These are phyloP conservation scores for Sporisorium iseilematis-ciliati DNA, from an alignment of 1,284 basidiomycete species.

Conservation along the genomic window DNA sequence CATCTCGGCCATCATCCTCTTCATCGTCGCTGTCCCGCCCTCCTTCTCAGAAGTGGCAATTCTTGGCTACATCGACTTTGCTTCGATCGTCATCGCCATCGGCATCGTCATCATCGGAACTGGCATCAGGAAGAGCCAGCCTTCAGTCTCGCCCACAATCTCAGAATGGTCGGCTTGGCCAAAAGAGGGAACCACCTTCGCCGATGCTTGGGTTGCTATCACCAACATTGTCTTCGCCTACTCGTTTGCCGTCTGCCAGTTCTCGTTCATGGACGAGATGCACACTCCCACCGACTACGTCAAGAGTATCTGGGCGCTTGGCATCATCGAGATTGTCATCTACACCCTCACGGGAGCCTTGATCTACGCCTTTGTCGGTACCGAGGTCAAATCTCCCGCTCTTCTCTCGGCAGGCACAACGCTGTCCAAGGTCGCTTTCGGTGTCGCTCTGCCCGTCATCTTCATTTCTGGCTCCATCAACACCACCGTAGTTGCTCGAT, in stretches of 20 bases:
- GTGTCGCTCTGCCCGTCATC: constrained; percentile 59
- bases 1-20: constrained; percentile 62
- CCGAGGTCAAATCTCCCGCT: constrained; percentile 53
- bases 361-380: constrained; percentile 60
- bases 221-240: constrained; percentile 66
- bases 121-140: constrained; percentile 41
- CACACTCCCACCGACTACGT: constrained; percentile 59
- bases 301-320: constrained; percentile 59
- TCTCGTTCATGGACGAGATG: constrained; percentile 64
- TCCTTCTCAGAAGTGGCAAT: constrained; percentile 62
- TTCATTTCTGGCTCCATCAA: constrained; percentile 66
- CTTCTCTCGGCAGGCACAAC: constrained; percentile 53
- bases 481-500: constrained; percentile 57
- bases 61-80: constrained; percentile 65
- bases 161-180: constrained; percentile 59
- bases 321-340: constrained; percentile 60
- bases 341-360: constrained; percentile 63
- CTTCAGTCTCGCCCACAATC: constrained; percentile 24
- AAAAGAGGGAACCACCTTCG: constrained; percentile 51
- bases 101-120: constrained; percentile 60
- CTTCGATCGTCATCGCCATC: constrained; percentile 59
- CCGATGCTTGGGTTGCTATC: constrained; percentile 50
- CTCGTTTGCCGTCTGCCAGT: constrained; percentile 63
- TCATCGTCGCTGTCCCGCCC: constrained; percentile 57
- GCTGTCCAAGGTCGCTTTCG: constrained; percentile 62